Base-by-base conservation (phyloP, 768 basidiomycete species). In the Podaxis sp. region DNA sequence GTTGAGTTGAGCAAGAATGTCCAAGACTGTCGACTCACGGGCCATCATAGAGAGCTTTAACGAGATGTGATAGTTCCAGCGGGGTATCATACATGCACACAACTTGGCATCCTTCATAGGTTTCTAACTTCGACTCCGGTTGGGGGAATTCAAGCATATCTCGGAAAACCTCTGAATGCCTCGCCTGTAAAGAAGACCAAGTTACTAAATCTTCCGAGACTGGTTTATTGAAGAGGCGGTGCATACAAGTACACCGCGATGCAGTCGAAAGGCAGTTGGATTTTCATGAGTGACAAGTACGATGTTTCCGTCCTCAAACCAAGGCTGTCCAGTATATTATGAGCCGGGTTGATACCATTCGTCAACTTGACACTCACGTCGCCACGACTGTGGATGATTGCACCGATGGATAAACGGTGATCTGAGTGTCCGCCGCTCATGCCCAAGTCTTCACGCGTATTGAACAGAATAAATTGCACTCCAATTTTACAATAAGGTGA, bases 291-390 rank as follows among this genome's bases (percentile, higher is more conserved):
- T 79, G 41, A 82, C 70, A 3, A 87, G 75, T 17, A 86, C 71
- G 52, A 86, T 76, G 68, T 86, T 87, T 17, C 85, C 85, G 65
- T 86, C 85, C 24, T 85, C 82, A 66, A 87, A 84, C 82, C 82
- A 86, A 15, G 82, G 84, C 73, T 85, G 58, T 33, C 13, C 22
- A 12, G 55, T 9, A 57, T 37, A 40, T 41, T 15, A 9, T 37
- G 33, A 37, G 49, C 22, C 49, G 22, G 40, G 15, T 36, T 52
- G 58, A 38, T 38, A 8, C 17, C 9, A 59, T 17, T 17, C 24
- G 36, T 9, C 17, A 40, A 24, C n/a, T 6, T n/a, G 22, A 7
- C 12, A 59, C 49, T 59, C 13, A 59, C 58, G 22, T 59, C 58
- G 36, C 58, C 58, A 22, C 58, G 58, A 38, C 24, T 59, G 13